Conservation (phyloP, 768 basidiomycete species). For the Lentinula sp. region DNA sequence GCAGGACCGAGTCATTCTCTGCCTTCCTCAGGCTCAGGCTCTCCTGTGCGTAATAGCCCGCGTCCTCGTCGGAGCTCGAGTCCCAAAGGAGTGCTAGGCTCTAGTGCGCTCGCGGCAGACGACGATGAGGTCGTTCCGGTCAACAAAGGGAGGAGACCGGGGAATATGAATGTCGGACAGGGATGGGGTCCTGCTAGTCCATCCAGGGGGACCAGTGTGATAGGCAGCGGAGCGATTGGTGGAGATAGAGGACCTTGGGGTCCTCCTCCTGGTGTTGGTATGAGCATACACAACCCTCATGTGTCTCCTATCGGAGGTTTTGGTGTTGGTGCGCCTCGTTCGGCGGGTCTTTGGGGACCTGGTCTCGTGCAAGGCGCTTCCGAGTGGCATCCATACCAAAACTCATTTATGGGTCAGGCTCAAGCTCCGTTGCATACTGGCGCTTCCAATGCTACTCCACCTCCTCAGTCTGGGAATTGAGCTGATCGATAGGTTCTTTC, state of each 20-base stretch:
- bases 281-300: neutral
- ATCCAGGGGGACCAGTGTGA: neutral
- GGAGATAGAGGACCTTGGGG: conserved; percentile 4
- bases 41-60: conserved; percentile 21
- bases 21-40: conserved; percentile 54
- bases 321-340: too few species aligned
- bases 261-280: neutral
- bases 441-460: too few species aligned
- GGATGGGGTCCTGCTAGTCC: neutral
- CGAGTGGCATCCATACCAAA: too few species aligned
- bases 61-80: conserved; percentile 34
- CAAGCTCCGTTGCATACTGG: too few species aligned
- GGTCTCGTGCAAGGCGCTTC: too few species aligned
- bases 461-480: too few species aligned
- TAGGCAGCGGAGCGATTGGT: neutral
- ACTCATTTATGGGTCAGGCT: too few species aligned
- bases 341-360: too few species aligned
- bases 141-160: conserved; percentile 3
- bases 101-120: conserved; percentile 71
- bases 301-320: neutral
- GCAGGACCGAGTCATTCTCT: conserved; percentile 35
- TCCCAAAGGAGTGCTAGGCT: conserved; percentile 67
- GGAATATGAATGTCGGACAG: conserved; percentile 10
- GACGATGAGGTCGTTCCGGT: conserved; percentile 68
- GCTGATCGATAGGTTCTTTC: too few species aligned